Evolutionary conservation across 2,329 filamentous ascomycete species (phyloP).

Genomic region (Neopestalotiopsis rosae): DNA sequence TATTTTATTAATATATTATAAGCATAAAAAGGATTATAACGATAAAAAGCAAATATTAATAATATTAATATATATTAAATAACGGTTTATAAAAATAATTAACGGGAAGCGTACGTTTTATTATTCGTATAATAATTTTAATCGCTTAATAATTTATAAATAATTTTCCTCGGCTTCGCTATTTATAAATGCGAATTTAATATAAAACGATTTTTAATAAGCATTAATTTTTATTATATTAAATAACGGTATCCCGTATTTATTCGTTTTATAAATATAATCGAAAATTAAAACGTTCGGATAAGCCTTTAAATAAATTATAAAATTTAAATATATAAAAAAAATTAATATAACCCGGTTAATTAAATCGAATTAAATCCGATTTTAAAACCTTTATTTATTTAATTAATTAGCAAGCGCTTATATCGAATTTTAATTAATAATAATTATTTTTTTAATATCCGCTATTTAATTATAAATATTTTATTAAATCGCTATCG

Average conservation of each 20-base stretch:
- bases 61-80: conserved; percentile 26
- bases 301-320: conserved; percentile 27
- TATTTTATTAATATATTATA: conserved; percentile 26
- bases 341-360: conserved; percentile 26
- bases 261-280: conserved; percentile 32
- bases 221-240: conserved; percentile 29
- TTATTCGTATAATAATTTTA: conserved; percentile 25
- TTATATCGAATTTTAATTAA: conserved; percentile 28
- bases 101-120: conserved; percentile 20
- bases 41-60: conserved; percentile 21
- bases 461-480: conserved; percentile 30
- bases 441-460: conserved; percentile 16
- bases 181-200: conserved; percentile 29
- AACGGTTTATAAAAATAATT: conserved; percentile 26
- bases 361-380: conserved; percentile 24
- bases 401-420: conserved; percentile 28
- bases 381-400: conserved; percentile 26
- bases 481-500: conserved; percentile 26
- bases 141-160: conserved; percentile 26
- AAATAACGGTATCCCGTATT: conserved; percentile 29
- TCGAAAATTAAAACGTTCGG: conserved; percentile 27
- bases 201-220: conserved; percentile 28
- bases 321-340: conserved; percentile 29
- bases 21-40: conserved; percentile 26
- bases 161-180: conserved; percentile 26